Conservation (phyloP, 2,329 filamentous ascomycete species). For the Colletotrichum brevisporum region DNA sequence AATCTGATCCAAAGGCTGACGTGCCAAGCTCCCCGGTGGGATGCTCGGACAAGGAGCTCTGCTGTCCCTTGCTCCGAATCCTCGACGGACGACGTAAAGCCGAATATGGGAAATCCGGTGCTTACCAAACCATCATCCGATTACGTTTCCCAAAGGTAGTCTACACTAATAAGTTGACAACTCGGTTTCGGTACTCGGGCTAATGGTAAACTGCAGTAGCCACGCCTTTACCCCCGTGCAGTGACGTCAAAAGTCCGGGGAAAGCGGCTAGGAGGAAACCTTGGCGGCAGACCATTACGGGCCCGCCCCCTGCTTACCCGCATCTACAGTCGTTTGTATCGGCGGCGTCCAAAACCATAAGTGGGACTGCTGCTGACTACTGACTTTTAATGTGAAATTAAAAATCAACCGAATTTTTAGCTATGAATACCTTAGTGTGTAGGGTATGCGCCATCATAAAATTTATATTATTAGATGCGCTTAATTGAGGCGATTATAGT, state of each 20-base stretch:
- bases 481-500: no score
- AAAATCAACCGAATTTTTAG: no score
- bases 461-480: no score
- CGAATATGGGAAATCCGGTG: not conserved
- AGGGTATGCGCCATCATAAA: no score
- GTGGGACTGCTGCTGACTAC: no score
- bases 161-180: not conserved
- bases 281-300: conserved; percentile 23
- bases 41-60: not conserved
- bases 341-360: no score
- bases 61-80: not conserved
- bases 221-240: conserved; percentile 2
- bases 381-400: no score
- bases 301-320: conserved; percentile 6
- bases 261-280: conserved; percentile 15
- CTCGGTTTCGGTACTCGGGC: not conserved
- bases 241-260: conserved; percentile 35
- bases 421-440: no score
- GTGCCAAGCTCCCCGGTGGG: not conserved
- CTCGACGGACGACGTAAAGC: not conserved
- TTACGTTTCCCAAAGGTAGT: not conserved
- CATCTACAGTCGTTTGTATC: no score
- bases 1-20: not conserved
- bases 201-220: not conserved
- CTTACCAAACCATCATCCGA: not conserved